Base-by-base conservation (phyloP, 768 basidiomycete species). In the Tricholoma furcatifolium region DNA sequence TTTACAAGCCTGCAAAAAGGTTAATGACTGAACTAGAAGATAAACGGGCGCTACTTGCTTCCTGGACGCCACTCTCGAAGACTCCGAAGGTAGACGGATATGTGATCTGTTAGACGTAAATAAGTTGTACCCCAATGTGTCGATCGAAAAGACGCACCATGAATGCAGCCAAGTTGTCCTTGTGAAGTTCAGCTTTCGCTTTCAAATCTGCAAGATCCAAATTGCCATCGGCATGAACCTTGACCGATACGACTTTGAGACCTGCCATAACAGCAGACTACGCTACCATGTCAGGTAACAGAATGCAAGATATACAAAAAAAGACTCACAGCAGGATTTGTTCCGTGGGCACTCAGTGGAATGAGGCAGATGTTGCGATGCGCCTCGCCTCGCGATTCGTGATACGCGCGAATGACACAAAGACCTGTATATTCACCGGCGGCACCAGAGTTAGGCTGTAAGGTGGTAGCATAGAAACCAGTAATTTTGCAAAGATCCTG, bases 401-500 rank as follows among this genome's bases (percentile, higher is more conserved):
- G 93, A 70, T 94, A 99, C 9, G 95, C 95, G 43, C 88, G 83
- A 64, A 99, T 98, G 55, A 98, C 88, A 47, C 83, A 87, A 18
- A 99, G 80, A n/a, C 97, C 97, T 30, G 97, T 83, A 62, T 95
- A 99, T 73, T 99, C 97, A 23, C 97, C 97, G 55, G 94, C 92
- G 15, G 97, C 97, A 40, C 97, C 97, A 12, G 97, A 98, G 70
- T 99, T 99, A 32, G 97, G 97, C 67, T 99, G 97, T n/a, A 99
- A 80, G 1, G 93, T 95, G 55, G 93, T 93, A 17, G 93, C 85
- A 59, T 92, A 82, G 74, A 98, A 97, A n/a, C 97, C 97, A 11
- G 97, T 98, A 54, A 98, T 91, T 63, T 80, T 88, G 77, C 91
- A 92, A 6, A 99, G 78, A 73, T 98, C 92, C 18, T 78, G 70